Percentiles rank a stretch among this genome's conserved stretches.
Evolutionary conservation across 805 yeast species (phyloP).

Genomic region (Candida germanica): DNA sequence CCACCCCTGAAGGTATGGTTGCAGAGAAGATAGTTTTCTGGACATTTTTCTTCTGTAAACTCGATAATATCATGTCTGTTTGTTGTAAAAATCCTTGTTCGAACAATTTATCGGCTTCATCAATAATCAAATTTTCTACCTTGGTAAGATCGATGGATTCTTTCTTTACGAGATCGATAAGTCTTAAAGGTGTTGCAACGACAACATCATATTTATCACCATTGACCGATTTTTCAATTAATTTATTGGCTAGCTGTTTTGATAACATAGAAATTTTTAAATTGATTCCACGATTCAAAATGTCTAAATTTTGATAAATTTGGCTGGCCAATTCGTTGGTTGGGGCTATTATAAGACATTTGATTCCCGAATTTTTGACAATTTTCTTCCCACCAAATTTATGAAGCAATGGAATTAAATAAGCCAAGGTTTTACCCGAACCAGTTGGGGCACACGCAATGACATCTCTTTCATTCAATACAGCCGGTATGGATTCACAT

Average conservation of each 20-base stretch:
- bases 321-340: constrained; percentile 93
- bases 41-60: constrained; percentile 49
- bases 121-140: constrained; percentile 79
- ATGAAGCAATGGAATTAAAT: constrained; percentile 78
- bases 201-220: constrained; percentile 71
- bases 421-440: constrained; percentile 94
- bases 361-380: constrained; percentile 46
- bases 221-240: constrained; percentile 57
- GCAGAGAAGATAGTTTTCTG: constrained; percentile 89
- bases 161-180: constrained; percentile 71
- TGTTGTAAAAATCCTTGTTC: constrained; percentile 86
- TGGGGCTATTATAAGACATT: constrained; percentile 85
- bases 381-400: constrained; percentile 22
- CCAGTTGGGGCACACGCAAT: constrained; percentile 98
- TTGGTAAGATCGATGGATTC: constrained; percentile 57
- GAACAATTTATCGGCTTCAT: constrained; percentile 93
- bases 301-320: constrained; percentile 65
- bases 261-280: constrained; percentile 64
- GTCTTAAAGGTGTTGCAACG: constrained; percentile 84
- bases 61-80: constrained; percentile 76
- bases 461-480: constrained; percentile 68
- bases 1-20: constrained; percentile 90
- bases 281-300: constrained; percentile 53
- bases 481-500: constrained; percentile 79
- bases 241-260: constrained; percentile 66